These are phyloP conservation scores for Chrysoporthe puriensis DNA, from an alignment of 2,329 filamentous ascomycete species.

Conservation along the genomic window DNA sequence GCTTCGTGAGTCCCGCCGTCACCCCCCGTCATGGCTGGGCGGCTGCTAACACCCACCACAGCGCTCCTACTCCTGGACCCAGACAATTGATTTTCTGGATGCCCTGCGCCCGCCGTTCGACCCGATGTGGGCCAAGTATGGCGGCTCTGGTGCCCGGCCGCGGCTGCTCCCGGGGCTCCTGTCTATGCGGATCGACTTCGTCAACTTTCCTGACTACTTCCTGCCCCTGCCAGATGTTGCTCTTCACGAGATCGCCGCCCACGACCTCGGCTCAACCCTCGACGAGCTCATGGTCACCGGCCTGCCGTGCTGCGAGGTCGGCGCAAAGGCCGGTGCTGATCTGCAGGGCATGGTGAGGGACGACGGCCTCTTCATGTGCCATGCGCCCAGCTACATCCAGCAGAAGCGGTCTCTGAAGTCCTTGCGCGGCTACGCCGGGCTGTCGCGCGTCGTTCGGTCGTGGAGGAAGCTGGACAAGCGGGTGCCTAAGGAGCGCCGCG, in stretches of 20 bases:
- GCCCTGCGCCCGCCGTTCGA: constrained; percentile 56
- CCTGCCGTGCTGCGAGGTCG: constrained; percentile 53
- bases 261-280: constrained; percentile 56
- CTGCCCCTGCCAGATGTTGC: constrained; percentile 50
- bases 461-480: constrained; percentile 37
- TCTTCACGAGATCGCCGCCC: constrained; percentile 56
- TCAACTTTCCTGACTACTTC: constrained; percentile 55
- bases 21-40: too few species aligned
- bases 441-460: constrained; percentile 50
- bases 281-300: constrained; percentile 59
- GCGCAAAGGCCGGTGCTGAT: constrained; percentile 51
- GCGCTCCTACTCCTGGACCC: constrained; percentile 58
- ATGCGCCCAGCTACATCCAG: constrained; percentile 48
- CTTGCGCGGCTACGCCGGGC: constrained; percentile 45
- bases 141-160: constrained; percentile 35
- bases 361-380: constrained; percentile 55
- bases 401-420: constrained; percentile 44
- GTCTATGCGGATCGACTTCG: constrained; percentile 55
- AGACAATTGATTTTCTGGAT: constrained; percentile 56
- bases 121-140: constrained; percentile 41
- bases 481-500: constrained; percentile 31
- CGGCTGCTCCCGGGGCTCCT: constrained; percentile 52
- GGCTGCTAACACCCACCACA: constrained; percentile 7
- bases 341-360: constrained; percentile 57
- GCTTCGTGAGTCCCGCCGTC: constrained; percentile 41